Base-by-base conservation (phyloP, 345 rosid genomes). In the Pseudoturritis turrita region DNA sequence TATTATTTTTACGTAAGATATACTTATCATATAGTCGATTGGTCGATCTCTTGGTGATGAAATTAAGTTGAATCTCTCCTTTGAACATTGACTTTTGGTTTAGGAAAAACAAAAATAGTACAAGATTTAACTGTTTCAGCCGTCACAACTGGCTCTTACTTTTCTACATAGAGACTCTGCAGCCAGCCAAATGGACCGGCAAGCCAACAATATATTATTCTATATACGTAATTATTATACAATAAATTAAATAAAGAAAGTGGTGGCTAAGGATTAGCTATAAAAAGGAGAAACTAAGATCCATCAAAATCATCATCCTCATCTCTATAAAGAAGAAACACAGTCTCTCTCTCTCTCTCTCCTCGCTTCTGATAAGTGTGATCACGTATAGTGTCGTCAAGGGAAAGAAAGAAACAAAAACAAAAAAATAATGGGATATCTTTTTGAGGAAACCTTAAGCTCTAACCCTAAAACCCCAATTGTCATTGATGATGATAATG, bases 401-500 rank as follows among this genome's bases (percentile, higher is more conserved):
- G 50, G 13, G 43, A 22, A 61, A 41, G 37, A 28, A 62, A 40
- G 2, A 41, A 66, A 39, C 1, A 45, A 10, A 33, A 14, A 70
- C 3, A 41, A 46, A 8, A 45, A 18, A 39, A n/a, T 54, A 43
- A 67, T 68, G 74, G 57, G 57, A 51, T 31, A 23, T n/a, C 49
- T 17, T 68, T 23, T 53, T 19, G 74, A 61, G 62, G 50, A 76
- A 62, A 59, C 62, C 40, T 5, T 47, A 44, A 66, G 33, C 33
- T 33, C 70, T 10, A 69, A 61, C 74, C 13, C 59, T 35, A 63
- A 49, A 25, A 47, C 33, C 4, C 29, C 5, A 17, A n/a, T 0
- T 22, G 73, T 47, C 49, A 9, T 39, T 60, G 37, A 62, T 22
- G 60, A 40, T 21, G 85, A 79, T 29, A 73, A 72, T 28, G 76